Conservation (phyloP, 441 rosid species). For the Theobroma grandiflorum region DNA sequence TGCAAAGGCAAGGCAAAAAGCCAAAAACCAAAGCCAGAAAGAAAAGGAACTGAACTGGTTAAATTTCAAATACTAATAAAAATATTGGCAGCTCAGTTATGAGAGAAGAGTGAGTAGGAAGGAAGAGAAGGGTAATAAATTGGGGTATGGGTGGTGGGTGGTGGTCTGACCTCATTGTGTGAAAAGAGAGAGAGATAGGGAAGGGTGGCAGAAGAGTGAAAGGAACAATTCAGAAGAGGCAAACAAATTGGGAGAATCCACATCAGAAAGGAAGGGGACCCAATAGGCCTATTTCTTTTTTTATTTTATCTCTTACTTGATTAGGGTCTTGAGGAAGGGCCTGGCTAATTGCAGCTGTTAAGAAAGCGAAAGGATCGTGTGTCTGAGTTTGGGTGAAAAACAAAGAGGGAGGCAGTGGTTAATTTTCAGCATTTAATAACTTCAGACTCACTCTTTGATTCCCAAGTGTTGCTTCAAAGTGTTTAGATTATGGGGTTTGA, state of each 20-base stretch:
- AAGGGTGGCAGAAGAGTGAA: constrained; percentile 37
- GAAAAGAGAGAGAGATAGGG: constrained; percentile 17
- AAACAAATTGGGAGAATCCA: constrained; percentile 54
- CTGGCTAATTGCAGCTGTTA: constrained; percentile 13
- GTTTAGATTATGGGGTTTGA: constrained; percentile 14
- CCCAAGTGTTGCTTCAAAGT: constrained; percentile 22
- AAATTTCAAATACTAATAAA: background rate
- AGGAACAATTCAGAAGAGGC: constrained; percentile 55
- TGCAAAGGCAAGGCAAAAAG: constrained; percentile 8
- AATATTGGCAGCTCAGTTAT: background rate
- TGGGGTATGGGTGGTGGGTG: constrained; percentile 13
- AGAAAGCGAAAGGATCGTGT: constrained; percentile 25
- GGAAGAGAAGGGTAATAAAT: constrained; percentile 24
- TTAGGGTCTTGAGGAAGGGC: constrained; percentile 1
- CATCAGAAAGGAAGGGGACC: constrained; percentile 31
- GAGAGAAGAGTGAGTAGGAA: background rate
- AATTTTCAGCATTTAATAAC: constrained; percentile 23
- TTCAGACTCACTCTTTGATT: constrained; percentile 10
- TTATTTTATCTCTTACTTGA: constrained; percentile 8
- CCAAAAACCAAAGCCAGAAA: background rate
- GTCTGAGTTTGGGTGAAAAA: constrained; percentile 18
- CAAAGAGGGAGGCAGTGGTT: background rate
- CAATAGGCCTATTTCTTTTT: background rate
- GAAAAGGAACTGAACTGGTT: constrained; percentile 6
- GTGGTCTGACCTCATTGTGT: constrained; percentile 5